Evolutionary conservation across 2,329 filamentous ascomycete genomes (phyloP).

Genomic region (Calonectria pseudoturangicola): DNA sequence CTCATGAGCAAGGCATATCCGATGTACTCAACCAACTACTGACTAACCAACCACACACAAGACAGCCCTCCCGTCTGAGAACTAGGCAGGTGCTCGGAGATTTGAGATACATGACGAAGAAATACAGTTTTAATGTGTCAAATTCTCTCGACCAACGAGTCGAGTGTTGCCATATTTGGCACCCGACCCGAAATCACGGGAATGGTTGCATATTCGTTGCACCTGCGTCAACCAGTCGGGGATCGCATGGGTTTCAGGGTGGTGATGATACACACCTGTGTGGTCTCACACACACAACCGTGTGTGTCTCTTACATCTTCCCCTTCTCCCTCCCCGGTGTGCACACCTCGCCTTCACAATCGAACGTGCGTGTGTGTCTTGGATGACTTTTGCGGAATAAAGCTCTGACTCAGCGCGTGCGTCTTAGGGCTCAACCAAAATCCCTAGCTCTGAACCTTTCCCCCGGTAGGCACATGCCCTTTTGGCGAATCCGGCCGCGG

Average conservation of each 20-base stretch:
- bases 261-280: background rate
- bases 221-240: background rate
- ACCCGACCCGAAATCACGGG: slow-evolving; percentile 15
- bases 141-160: background rate
- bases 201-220: slow-evolving; percentile 1
- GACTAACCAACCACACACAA: background rate
- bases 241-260: slow-evolving; percentile 14
- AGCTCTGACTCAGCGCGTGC: slow-evolving; percentile 29
- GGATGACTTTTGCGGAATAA: slow-evolving; percentile 20
- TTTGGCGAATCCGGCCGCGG: slow-evolving; percentile 12
- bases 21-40: background rate
- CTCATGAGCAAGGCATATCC: background rate
- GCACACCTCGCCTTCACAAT: background rate
- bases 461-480: slow-evolving; percentile 4
- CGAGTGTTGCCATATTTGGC: background rate
- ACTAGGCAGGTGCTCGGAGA: background rate
- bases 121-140: background rate
- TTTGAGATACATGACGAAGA: background rate
- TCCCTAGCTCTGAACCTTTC: slow-evolving; percentile 11
- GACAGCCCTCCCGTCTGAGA: background rate
- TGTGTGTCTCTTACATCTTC: background rate
- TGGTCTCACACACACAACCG: background rate
- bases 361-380: background rate
- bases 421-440: slow-evolving; percentile 23
- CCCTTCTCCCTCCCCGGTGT: background rate